Evolutionary conservation across 2,329 filamentous ascomycete species (phyloP), one percentile per base, ranked within the genome.

Genomic region (Colletotrichum kahawae): DNA sequence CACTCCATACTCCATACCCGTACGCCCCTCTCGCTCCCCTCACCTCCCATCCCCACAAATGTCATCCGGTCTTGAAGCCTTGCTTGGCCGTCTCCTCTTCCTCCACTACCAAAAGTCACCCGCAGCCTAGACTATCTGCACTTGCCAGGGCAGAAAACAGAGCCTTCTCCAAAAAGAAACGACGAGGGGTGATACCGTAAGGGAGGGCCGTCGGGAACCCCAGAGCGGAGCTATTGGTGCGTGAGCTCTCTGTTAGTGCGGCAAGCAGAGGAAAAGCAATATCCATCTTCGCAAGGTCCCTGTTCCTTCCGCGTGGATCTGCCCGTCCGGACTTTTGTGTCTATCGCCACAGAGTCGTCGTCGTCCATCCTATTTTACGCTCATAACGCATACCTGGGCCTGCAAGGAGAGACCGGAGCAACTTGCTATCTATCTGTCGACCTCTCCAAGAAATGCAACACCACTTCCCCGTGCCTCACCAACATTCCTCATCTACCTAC

Each of bases 211-310:
- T 68, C 73, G 70, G 60, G 69, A 66, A 59, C 62, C 66, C 62
- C 60, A 67, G 62, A 31, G 70, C 70, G 67, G 66, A 76, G 74
- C 73, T 77, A 77, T 77, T 77, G 76, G 76, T 76, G 65, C 63
- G 65, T 76, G 75, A 72, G 75, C 72, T 67, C 60, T 62, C 73
- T 75, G 69, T 70, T 71, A 70, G 76, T 77, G 76, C 76, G 76
- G 76, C 76, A 77, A 74, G 70, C 63, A 63, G 70, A 70, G 62
- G 34, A 77, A 77, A 77, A 77, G 75, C 71, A 71, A 77, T 75
- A 77, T 56, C 63, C 72, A 62, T 56, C 51, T 63, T 70, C 60
- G 56, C 73, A 60, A 75, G 69, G 63, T 72, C 57, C 73, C 73
- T 75, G 69, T 73, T 67, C 73, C 56, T 74, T 56, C 66, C 74